Conservation (phyloP, 306 rosid genomes). For the Arachis hypogaea region DNA sequence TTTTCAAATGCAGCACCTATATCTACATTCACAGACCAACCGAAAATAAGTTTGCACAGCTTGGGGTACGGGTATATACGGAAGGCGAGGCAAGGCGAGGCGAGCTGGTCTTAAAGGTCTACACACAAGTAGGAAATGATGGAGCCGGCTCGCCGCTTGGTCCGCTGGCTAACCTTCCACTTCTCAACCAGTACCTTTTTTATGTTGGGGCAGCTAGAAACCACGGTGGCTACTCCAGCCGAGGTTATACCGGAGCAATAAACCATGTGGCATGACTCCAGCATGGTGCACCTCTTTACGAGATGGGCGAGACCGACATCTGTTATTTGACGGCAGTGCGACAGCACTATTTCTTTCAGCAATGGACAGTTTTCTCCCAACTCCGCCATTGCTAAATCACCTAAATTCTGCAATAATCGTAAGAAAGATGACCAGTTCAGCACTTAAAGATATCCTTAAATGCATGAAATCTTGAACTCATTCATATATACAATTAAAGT, state of each 20-base stretch:
- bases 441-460: conserved; percentile 21
- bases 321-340: conserved; percentile 91
- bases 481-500: conserved; percentile 14
- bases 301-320: conserved; percentile 83
- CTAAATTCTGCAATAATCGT: conserved; percentile 63
- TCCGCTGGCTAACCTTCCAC: conserved; percentile 91
- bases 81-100: background rate
- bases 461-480: background rate
- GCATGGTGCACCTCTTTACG: conserved; percentile 65
- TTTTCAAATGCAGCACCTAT: conserved; percentile 24
- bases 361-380: conserved; percentile 85
- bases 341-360: conserved; percentile 75
- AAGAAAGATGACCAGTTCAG: conserved; percentile 10
- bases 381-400: conserved; percentile 87
- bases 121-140: conserved; percentile 80
- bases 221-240: conserved; percentile 83
- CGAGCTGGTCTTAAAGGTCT: conserved; percentile 54
- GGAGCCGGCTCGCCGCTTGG: conserved; percentile 83
- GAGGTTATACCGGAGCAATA: conserved; percentile 83
- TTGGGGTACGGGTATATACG: conserved; percentile 11
- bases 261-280: conserved; percentile 91
- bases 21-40: conserved; percentile 18
- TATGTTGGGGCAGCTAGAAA: conserved; percentile 80
- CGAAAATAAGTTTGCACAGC: conserved; percentile 3
- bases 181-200: conserved; percentile 94